Conservation (phyloP, 2,329 filamentous ascomycete genomes). For the Zasmidium angulare region DNA sequence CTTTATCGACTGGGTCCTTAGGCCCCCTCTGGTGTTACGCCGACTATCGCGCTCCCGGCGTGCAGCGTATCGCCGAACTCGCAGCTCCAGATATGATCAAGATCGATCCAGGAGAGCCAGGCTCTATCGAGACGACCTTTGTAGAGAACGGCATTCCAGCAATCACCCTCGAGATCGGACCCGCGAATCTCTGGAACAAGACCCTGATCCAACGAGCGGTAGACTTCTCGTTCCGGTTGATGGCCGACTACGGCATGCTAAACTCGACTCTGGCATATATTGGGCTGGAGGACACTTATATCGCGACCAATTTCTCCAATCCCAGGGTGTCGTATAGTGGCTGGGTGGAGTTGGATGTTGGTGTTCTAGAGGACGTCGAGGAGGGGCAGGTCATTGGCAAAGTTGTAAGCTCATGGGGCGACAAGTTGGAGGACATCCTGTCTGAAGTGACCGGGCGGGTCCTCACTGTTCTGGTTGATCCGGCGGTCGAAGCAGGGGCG, state of each 20-base stretch:
- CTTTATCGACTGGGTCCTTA: constrained; percentile 37
- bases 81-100: constrained; percentile 42
- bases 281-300: constrained; percentile 25
- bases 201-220: constrained; percentile 38
- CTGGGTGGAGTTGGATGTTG: constrained; percentile 29
- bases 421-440: constrained; percentile 37
- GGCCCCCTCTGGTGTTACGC: constrained; percentile 43
- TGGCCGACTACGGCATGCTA: constrained; percentile 30
- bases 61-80: constrained; percentile 41
- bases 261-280: constrained; percentile 4
- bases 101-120: constrained; percentile 41
- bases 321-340: constrained; percentile 35
- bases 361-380: constrained; percentile 35
- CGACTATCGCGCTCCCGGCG: constrained; percentile 39
- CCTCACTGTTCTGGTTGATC: constrained; percentile 37
- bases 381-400: constrained; percentile 40
- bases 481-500: constrained; percentile 37
- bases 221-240: constrained; percentile 31
- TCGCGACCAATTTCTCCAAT: constrained; percentile 33
- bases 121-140: constrained; percentile 42
- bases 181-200: constrained; percentile 40
- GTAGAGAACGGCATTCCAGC: constrained; percentile 37
- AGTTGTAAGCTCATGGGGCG: constrained; percentile 38
- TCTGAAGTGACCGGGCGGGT: constrained; percentile 36
- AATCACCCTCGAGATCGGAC: constrained; percentile 41